A percentile compares a stretch with the other conserved stretches of the same genome.
Evolutionary conservation across 129 eudicot species (phyloP).

Genomic region (Sambucus nigra): DNA sequence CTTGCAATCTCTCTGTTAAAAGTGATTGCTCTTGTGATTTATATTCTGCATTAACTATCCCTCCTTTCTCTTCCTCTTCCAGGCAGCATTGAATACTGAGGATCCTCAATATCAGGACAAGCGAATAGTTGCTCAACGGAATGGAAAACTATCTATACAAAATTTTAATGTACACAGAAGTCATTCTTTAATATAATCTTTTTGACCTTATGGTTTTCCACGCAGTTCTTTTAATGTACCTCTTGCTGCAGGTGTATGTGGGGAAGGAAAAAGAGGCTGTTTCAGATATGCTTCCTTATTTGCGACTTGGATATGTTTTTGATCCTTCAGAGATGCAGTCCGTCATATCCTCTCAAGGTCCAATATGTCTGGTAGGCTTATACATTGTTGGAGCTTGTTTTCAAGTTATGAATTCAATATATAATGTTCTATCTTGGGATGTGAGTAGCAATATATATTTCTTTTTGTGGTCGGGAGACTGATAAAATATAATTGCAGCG

Average conservation of each 20-base stretch:
- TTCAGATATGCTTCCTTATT: constrained; percentile 84
- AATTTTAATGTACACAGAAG: constrained; percentile 49
- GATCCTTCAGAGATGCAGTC: constrained; percentile 94
- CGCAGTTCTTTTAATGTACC: constrained; percentile 7
- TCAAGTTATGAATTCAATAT: constrained; percentile 3
- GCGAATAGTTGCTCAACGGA: constrained; percentile 89
- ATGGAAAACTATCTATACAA: constrained; percentile 82
- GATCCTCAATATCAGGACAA: constrained; percentile 99
- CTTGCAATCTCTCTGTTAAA: background rate
- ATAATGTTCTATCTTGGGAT: background rate
- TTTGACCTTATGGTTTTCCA: constrained; percentile 8
- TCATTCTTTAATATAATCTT: constrained; percentile 2
- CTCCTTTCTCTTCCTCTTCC: constrained; percentile 18
- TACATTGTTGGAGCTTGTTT: constrained; percentile 4
- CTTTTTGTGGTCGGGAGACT: no score
- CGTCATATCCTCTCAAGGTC: constrained; percentile 88
- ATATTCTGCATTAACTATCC: background rate
- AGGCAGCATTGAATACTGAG: constrained; percentile 91
- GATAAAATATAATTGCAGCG: no score
- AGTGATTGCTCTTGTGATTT: constrained; percentile 12
- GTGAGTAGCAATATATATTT: background rate
- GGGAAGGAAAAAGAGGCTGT: constrained; percentile 91
- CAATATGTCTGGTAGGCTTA: constrained; percentile 78
- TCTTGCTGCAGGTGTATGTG: constrained; percentile 53
- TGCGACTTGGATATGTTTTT: constrained; percentile 90